Conservation (phyloP, 352 stramenopile species). For the Pythium utonaiense region DNA sequence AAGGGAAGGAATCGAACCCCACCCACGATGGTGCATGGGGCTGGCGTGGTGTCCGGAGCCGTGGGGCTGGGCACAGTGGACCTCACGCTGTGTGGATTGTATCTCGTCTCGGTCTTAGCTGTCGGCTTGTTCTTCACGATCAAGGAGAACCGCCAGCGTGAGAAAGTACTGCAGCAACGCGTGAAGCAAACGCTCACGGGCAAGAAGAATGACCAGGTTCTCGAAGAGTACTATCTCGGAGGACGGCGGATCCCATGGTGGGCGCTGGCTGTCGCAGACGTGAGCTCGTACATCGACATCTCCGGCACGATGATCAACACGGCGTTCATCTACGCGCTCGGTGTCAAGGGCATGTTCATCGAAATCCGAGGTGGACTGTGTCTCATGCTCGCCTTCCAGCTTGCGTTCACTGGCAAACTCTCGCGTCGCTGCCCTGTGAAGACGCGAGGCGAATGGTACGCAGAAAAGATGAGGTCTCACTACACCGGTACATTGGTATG, state of each 20-base stretch:
- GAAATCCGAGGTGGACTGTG: conserved; percentile 75
- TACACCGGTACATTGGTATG: no score
- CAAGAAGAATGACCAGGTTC: conserved; percentile 29
- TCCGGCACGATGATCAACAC: conserved; percentile 86
- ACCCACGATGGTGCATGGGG: conserved; percentile 2
- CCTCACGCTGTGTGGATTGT: conserved; percentile 45
- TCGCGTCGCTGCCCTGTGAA: conserved; percentile 71
- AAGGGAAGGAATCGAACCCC: not conserved
- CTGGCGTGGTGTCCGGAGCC: conserved; percentile 11
- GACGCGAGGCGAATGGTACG: conserved; percentile 72
- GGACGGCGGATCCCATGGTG: conserved; percentile 68
- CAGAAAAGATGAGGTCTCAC: no score
- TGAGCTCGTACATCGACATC: conserved; percentile 86
- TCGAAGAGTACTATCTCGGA: conserved; percentile 78
- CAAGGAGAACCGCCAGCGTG: conserved; percentile 44
- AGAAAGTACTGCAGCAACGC: conserved; percentile 29
- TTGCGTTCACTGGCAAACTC: conserved; percentile 77
- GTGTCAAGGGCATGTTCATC: conserved; percentile 84
- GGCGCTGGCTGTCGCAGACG: conserved; percentile 65
- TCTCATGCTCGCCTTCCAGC: conserved; percentile 75
- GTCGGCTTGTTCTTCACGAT: conserved; percentile 71
- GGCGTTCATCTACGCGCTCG: conserved; percentile 72
- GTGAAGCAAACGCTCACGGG: conserved; percentile 11
- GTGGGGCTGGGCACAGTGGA: conserved; percentile 43
- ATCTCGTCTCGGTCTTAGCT: conserved; percentile 57